Conservation (phyloP, 2,329 filamentous ascomycete genomes). For the Penicillium glabrum region DNA sequence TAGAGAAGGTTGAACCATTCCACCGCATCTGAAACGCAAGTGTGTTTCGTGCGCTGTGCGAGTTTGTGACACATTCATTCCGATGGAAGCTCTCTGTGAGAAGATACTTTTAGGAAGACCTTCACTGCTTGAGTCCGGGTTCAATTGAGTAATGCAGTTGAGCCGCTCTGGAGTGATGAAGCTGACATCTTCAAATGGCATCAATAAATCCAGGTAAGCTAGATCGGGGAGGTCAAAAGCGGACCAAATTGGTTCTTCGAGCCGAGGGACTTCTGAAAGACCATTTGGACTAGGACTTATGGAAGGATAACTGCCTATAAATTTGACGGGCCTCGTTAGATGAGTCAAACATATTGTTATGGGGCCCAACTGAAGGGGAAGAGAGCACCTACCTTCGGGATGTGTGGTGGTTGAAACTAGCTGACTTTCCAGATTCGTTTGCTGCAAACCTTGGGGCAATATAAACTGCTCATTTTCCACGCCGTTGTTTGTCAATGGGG, state of each 20-base stretch:
- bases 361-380: background rate
- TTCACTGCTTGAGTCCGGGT: background rate
- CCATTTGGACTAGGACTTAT: background rate
- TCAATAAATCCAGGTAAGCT: background rate
- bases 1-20: background rate
- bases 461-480: background rate
- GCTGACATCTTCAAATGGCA: background rate
- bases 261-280: background rate
- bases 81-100: background rate
- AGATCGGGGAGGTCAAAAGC: background rate
- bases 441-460: background rate
- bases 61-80: background rate
- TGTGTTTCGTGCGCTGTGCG: background rate
- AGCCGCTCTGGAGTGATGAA: background rate
- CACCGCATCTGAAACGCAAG: background rate
- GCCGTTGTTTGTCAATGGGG: too few relatives aligned
- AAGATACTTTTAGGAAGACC: background rate
- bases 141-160: background rate
- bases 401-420: background rate
- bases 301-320: background rate
- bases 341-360: too few relatives aligned
- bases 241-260: background rate
- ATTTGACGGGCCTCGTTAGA: background rate
- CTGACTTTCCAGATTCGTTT: background rate
- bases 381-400: background rate